Base-by-base conservation (phyloP, 139 green algal genomes). In the Auxenochlorella protothecoides region DNA sequence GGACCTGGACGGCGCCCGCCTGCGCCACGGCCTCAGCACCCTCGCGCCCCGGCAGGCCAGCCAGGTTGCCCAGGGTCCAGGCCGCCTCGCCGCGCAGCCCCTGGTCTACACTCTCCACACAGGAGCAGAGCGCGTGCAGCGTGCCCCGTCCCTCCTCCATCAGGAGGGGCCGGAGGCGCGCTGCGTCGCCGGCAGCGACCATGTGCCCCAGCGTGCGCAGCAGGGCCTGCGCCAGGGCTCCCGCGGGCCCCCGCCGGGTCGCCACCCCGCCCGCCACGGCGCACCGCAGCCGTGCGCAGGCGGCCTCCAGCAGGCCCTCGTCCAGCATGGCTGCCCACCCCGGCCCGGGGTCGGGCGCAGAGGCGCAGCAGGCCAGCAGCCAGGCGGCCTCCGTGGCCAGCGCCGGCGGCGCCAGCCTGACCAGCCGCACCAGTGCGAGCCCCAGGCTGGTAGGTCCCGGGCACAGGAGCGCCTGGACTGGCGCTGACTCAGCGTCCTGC, bases 181-280 rank as follows among this genome's bases (percentile, higher is more conserved):
- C 13, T 0, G 62, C 9, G 10, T 66, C 72, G 53, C 74, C 73
- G 5, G 73, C 81, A 3, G 79, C 80, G 9, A 68, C 78, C 14
- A 86, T 14, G 71, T 86, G 86, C 59, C 78, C 81, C 53, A 83
- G 52, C 6, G 62, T 68, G 64, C 81, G 72, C 59, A 86, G 62
- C 64, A 86, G 68, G 4, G 81, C 27, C 27, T 44, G 27, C 27
- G 27, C 27, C 27, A 44, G 27, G 27, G 27, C 27, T 44, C 27
- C 27, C 27, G 27, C 27, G 27, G 27, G 27, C 27, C 27, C 27
- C 27, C 27, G 27, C 27, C 27, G 27, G 27, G 27, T 44, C 27
- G 27, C 27, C 27, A 44, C 27, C 27, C 27, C 27, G 27, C 27
- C 27, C 27, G 27, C 27, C 27, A 44, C 27, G 27, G 27, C 27